phyloP scores from a whole-genome alignment of 2,329 filamentous ascomycete genomes.

The Penicillium janthinellum region DNA sequence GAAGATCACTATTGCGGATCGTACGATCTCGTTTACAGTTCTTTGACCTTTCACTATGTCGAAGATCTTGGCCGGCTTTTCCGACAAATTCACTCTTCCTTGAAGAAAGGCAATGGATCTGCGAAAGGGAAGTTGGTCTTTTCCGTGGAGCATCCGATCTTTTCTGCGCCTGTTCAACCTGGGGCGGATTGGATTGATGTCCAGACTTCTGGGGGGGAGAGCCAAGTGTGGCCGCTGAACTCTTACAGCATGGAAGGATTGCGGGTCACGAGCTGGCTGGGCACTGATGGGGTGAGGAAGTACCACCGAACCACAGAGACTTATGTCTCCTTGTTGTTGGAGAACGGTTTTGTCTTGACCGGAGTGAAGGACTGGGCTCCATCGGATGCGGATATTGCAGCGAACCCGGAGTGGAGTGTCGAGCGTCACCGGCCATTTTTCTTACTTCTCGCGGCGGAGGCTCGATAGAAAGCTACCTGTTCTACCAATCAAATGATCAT shows the following conservation, averaged over 20 bases:
- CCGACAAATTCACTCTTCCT: constrained; percentile 23
- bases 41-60: constrained; percentile 48
- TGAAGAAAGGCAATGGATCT: constrained; percentile 21
- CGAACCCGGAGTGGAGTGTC: constrained; percentile 34
- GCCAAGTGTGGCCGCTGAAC: constrained; percentile 47
- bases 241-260: constrained; percentile 48
- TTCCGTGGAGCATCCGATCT: constrained; percentile 53
- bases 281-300: constrained; percentile 45
- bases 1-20: constrained; percentile 10
- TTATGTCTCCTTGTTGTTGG: constrained; percentile 44
- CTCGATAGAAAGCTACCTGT: neutral
- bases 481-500: neutral
- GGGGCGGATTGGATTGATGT: constrained; percentile 23
- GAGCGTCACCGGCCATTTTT: constrained; percentile 41
- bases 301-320: constrained; percentile 51
- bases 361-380: constrained; percentile 45
- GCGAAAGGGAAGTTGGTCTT: constrained; percentile 36
- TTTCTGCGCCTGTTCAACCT: constrained; percentile 43
- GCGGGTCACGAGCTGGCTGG: constrained; percentile 48
- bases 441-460: constrained; percentile 32
- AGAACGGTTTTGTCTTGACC: constrained; percentile 42
- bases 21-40: constrained; percentile 47
- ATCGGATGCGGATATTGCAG: constrained; percentile 32
- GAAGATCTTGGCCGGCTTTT: constrained; percentile 37
- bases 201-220: constrained; percentile 28